A percentile compares a stretch with the other conserved stretches of the same genome.
phyloP scores from a whole-genome alignment of 2,329 filamentous ascomycete species.

The Trichothecium roseum region DNA sequence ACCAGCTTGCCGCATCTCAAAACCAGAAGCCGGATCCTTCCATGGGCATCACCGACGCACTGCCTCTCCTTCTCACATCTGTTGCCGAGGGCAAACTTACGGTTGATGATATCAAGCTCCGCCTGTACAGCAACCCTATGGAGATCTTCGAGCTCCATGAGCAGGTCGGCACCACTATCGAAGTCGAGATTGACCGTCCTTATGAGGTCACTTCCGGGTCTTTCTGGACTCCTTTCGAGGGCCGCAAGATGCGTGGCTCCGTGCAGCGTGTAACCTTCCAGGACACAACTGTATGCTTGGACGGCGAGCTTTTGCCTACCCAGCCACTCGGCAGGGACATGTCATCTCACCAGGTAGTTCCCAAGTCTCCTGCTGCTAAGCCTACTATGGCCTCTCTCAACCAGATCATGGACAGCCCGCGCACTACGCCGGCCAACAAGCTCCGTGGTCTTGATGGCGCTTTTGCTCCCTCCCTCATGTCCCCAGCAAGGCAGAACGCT shows the following conservation, averaged over 20 bases:
- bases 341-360: constrained; percentile 53
- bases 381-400: constrained; percentile 30
- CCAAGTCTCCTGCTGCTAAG: constrained; percentile 49
- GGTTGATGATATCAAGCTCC: constrained; percentile 59
- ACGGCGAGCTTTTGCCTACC: constrained; percentile 49
- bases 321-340: constrained; percentile 59
- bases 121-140: constrained; percentile 69
- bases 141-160: constrained; percentile 76
- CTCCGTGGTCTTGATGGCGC: constrained; percentile 17
- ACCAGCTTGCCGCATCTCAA: constrained; percentile 54
- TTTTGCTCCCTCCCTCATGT: constrained; percentile 8
- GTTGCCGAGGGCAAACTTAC: constrained; percentile 64
- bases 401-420: constrained; percentile 23
- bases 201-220: constrained; percentile 41
- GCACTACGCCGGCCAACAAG: constrained; percentile 17
- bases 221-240: constrained; percentile 64
- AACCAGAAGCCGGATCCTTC: constrained; percentile 45
- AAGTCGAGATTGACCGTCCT: constrained; percentile 65
- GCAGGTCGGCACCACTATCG: constrained; percentile 61
- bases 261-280: constrained; percentile 70
- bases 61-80: constrained; percentile 66
- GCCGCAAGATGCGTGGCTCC: constrained; percentile 56
- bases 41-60: constrained; percentile 60
- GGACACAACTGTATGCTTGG: constrained; percentile 63
- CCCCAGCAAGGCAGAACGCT: constrained; percentile 12